Base-by-base conservation (phyloP, 148 eudicot species). In the Rhododendron kiyosumense region DNA sequence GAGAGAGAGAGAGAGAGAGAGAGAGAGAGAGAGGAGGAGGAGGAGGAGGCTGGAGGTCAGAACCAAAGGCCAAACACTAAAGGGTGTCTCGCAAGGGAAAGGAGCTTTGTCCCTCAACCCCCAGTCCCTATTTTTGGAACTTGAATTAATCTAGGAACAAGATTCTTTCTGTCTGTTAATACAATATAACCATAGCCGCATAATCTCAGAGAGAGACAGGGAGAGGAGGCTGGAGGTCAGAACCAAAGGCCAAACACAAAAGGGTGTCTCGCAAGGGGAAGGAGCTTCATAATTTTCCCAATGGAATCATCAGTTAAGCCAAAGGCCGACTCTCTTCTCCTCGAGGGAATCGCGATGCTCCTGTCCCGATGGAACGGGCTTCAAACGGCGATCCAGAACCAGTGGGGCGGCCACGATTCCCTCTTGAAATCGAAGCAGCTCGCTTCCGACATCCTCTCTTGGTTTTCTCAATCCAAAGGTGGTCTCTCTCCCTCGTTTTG, bases 351-450 rank as follows among this genome's bases (percentile, higher is more conserved):
- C 22, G 84, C 84, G 18, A 59, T 12, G 54, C 79, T 93, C 20
- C 82, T 93, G 49, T 91, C 90, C 6, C 82, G 54, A 41, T 94
- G 96, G 96, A 89, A 78, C 52, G 96, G 90, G 71, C 88, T 94
- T 13, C 94, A 94, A 86, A 83, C 89, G 85, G 96, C 96, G 7
- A 85, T 94, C 24, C 77, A 88, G 71, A 88, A 94, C 76, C 78
- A 88, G 63, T 94, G 96, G 96, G 96, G 96, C 18, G 96, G 96
- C 61, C 76, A 18, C n/a, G 94, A 94, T 89, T 90, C 95, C 30
- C 76, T 85, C 32, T 45, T 85, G 22, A 93, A 93, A 87, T 94
- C 89, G 26, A 69, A 93, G 1, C 91, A 90, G 75, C 89, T 94
- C 75, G 88, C 91, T 1, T 82, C 85, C 2, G 92, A 92, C 79